Conservation (phyloP, 192 early-diverging fungal genomes). For the Backusella circina region DNA sequence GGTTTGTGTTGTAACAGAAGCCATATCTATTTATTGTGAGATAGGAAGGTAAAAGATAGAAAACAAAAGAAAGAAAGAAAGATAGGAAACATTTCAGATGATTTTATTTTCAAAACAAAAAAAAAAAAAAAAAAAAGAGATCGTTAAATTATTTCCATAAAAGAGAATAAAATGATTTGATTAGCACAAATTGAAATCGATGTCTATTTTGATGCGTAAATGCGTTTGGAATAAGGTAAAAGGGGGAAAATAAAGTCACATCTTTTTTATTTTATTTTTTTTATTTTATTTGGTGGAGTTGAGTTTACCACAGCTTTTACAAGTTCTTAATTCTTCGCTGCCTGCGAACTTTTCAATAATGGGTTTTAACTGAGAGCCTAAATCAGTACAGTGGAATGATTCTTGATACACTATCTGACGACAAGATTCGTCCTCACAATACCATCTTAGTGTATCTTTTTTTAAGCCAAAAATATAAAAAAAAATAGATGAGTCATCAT, state of each 20-base stretch:
- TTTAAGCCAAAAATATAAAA: neutral
- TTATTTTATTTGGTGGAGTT: slow-evolving; percentile 49
- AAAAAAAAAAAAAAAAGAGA: neutral
- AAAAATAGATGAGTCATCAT: slow-evolving; percentile 12
- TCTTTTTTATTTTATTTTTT: neutral
- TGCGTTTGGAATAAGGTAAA: neutral
- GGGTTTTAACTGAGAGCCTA: slow-evolving; percentile 88
- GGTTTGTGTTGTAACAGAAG: slow-evolving; percentile 5
- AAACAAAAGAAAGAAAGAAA: neutral
- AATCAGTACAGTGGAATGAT: slow-evolving; percentile 84
- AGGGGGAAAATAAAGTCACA: neutral
- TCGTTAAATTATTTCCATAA: neutral
- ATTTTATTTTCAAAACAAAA: neutral
- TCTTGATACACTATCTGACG: slow-evolving; percentile 82
- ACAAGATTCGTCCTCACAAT: slow-evolving; percentile 76
- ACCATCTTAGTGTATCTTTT: slow-evolving; percentile 90
- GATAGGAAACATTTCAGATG: neutral
- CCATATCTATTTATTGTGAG: neutral
- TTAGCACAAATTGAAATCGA: neutral
- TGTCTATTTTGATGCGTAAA: neutral
- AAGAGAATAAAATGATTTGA: neutral
- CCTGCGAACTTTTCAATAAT: slow-evolving; percentile 83
- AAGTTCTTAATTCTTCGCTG: slow-evolving; percentile 66
- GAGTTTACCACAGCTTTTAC: slow-evolving; percentile 64
- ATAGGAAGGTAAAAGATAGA: neutral